Evolutionary conservation across 1,284 basidiomycete genomes (phyloP), one percentile per base, ranked within the genome.

Genomic region (Apiotrichum brassicae): DNA sequence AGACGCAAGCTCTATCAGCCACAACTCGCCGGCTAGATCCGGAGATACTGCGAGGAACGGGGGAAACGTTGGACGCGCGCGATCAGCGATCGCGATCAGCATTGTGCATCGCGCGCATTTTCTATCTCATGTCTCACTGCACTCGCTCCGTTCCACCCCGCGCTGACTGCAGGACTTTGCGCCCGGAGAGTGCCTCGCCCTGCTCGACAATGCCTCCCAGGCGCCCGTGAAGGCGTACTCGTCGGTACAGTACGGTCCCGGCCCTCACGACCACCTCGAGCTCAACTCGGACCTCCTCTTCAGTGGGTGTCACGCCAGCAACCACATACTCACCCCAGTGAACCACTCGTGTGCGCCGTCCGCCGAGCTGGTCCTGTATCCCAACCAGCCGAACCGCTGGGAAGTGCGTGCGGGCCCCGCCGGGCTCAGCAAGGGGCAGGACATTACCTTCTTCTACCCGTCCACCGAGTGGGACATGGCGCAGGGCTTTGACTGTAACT

Each of bases 381-480:
- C 77, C 37, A 74, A 74, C 46, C 46, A 75, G 23, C 66, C 62
- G 1, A 55, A 72, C 16, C 60, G 70, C 18, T 81, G 79, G 65
- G 73, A 73, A 26, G 64, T 78, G 1, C 60, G 76, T 69, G 71
- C 71, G 56, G 59, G 68, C 7, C 56, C 55, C 25, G 28, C 60
- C 34, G 68, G 70, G 35, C 53, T 76, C 19, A 55, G 60, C 12
- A 46, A 58, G 47, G 81, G 82, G 66, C 65, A 81, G 64, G 59
- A 64, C 26, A 53, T 78, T 34, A 75, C 75, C 0, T 84, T 81
- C 65, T 84, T 83, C 64, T 84, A 85, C 65, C 82, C 82, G 14
- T 79, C 77, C 56, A 84, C 82, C 7, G 83, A 85, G 64, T 85
- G 83, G 82, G 76, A 81, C 46, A 84, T 85, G 82, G 81, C 77